phyloP scores from a whole-genome alignment of 768 basidiomycete genomes.

The Termitomyces titanicus region DNA sequence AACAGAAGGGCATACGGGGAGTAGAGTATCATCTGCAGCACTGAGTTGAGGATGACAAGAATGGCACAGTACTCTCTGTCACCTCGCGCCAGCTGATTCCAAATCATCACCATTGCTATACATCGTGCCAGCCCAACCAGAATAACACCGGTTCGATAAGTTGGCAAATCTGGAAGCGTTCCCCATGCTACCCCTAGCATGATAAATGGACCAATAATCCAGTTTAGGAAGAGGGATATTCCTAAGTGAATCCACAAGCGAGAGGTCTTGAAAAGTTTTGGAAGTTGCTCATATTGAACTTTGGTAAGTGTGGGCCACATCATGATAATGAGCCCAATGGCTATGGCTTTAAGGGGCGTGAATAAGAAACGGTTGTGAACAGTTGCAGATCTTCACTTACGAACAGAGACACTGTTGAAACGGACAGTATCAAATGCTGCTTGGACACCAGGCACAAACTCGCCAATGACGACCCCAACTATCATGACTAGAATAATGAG shows the following conservation, averaged over 20 bases:
- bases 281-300: constrained; percentile 74
- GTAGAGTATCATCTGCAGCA: constrained; percentile 75
- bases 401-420: constrained; percentile 71
- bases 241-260: constrained; percentile 65
- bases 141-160: constrained; percentile 76
- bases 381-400: constrained; percentile 40
- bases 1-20: constrained; percentile 74
- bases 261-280: constrained; percentile 46
- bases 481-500: constrained; percentile 59
- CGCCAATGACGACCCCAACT: constrained; percentile 70
- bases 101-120: constrained; percentile 78
- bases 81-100: constrained; percentile 73
- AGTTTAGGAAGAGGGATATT: constrained; percentile 70
- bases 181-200: constrained; percentile 90
- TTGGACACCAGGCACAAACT: constrained; percentile 57
- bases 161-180: constrained; percentile 73
- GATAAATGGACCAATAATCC: constrained; percentile 76
- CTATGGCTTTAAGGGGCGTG: constrained; percentile 52
- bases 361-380: neutral
- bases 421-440: constrained; percentile 58
- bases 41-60: constrained; percentile 75
- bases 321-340: constrained; percentile 78
- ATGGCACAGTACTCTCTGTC: constrained; percentile 74
- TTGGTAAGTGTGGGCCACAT: constrained; percentile 84
- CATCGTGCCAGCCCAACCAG: constrained; percentile 76